Conservation (phyloP, 1,139 yeast genomes). For the Yamadazyma dushanensis region DNA sequence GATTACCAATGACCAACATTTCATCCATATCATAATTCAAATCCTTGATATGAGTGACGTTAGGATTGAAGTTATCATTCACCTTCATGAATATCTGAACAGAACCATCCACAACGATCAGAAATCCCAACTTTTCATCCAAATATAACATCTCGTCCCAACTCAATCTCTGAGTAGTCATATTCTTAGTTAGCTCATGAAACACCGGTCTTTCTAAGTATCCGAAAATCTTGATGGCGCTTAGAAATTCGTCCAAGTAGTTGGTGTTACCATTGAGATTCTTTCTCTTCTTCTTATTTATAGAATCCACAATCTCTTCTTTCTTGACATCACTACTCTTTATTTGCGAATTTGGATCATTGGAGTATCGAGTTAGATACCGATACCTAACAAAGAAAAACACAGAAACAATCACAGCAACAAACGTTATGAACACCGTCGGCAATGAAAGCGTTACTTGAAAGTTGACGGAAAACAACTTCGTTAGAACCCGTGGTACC, state of each 20-base stretch:
- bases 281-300: constrained; percentile 29
- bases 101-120: constrained; percentile 92
- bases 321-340: constrained; percentile 17
- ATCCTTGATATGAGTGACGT: constrained; percentile 20
- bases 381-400: constrained; percentile 37
- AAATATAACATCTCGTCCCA: constrained; percentile 74
- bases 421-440: constrained; percentile 25
- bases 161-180: constrained; percentile 84
- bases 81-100: constrained; percentile 75
- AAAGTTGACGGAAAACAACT: constrained; percentile 28
- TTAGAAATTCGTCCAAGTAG: constrained; percentile 83
- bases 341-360: constrained; percentile 16
- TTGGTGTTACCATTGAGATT: constrained; percentile 26
- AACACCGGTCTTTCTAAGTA: constrained; percentile 87
- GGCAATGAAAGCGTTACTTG: constrained; percentile 38
- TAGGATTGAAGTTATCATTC: constrained; percentile 21
- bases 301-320: constrained; percentile 28
- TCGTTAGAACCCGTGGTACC: constrained; percentile 2
- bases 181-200: constrained; percentile 86
- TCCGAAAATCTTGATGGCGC: constrained; percentile 93
- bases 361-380: constrained; percentile 39
- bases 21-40: constrained; percentile 40
- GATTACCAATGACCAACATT: constrained; percentile 44
- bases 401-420: constrained; percentile 20
- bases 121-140: constrained; percentile 78